Percentiles rank a stretch among this genome's conserved stretches.
These are phyloP conservation scores for Neltuma alba DNA, from an alignment of 306 rosid genomes.

Conservation along the genomic window DNA sequence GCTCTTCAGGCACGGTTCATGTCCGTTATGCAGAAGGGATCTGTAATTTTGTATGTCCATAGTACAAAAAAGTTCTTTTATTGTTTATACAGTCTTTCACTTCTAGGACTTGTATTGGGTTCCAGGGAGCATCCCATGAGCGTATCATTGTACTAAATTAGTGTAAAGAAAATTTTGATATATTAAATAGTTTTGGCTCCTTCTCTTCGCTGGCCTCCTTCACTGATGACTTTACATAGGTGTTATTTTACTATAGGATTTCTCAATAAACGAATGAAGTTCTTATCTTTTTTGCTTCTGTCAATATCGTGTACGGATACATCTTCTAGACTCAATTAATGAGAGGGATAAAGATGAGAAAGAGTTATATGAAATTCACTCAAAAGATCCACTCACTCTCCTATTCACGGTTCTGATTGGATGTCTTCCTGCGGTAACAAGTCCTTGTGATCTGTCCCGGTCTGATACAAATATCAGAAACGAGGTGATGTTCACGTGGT, in stretches of 20 bases:
- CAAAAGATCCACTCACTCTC: neutral
- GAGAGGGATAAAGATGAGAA: neutral
- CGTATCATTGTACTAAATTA: constrained; percentile 50
- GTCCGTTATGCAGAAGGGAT: constrained; percentile 99
- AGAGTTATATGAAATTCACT: neutral
- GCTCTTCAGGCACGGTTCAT: constrained; percentile 96
- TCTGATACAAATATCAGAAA: neutral
- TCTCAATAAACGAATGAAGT: neutral
- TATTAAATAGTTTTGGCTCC: constrained; percentile 28
- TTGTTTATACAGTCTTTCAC: constrained; percentile 55
- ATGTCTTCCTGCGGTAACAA: neutral
- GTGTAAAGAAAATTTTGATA: constrained; percentile 60
- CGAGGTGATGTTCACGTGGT: neutral
- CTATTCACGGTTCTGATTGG: neutral
- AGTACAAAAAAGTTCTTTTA: constrained; percentile 41
- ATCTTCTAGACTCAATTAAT: neutral
- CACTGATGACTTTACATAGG: neutral
- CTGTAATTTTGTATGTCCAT: constrained; percentile 66
- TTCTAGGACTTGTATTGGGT: constrained; percentile 42
- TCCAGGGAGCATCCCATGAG: constrained; percentile 36
- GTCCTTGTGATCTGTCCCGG: neutral
- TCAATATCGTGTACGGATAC: neutral
- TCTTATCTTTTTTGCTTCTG: neutral
- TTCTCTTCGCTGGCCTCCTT: neutral
- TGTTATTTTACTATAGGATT: neutral